phyloP scores from a whole-genome alignment of 176 grass and related monocot genomes.

The Stipa capillata region DNA sequence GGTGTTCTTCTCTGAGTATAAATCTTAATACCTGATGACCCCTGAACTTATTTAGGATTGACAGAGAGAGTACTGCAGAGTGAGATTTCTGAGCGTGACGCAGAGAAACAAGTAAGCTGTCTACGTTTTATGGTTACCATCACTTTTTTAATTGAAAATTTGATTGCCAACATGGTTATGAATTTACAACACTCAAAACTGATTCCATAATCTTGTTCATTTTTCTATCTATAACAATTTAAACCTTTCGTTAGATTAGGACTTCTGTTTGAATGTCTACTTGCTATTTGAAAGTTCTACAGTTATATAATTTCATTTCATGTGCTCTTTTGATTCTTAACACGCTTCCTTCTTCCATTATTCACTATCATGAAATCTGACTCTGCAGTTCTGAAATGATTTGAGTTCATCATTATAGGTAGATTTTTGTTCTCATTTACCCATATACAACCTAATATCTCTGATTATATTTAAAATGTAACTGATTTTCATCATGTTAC shows the following conservation, averaged over 20 bases:
- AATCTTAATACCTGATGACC: not conserved
- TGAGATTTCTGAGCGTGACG: conserved; percentile 53
- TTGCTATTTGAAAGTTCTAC: not conserved
- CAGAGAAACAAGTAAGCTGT: conserved; percentile 60
- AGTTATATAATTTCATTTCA: not conserved
- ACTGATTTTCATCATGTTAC: no score
- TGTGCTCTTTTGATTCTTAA: not conserved
- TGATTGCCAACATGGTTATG: not conserved
- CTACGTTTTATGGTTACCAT: not conserved
- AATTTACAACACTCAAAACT: not conserved
- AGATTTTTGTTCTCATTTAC: not conserved
- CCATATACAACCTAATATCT: not conserved
- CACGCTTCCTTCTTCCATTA: not conserved
- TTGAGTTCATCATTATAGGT: not conserved
- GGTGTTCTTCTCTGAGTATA: not conserved
- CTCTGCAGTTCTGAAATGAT: not conserved
- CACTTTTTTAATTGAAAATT: no score
- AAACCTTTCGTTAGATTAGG: not conserved
- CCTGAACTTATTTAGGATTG: conserved; percentile 52
- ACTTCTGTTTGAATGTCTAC: not conserved
- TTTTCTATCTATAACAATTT: not conserved
- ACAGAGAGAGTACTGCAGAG: conserved; percentile 59
- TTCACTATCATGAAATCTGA: not conserved
- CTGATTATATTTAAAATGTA: no score
- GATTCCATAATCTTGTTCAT: not conserved